Percentiles rank a stretch among this genome's conserved stretches.
These are phyloP conservation scores for Protomyces lactucae-debilis DNA, from an alignment of 1,139 yeast species.

Conservation along the genomic window DNA sequence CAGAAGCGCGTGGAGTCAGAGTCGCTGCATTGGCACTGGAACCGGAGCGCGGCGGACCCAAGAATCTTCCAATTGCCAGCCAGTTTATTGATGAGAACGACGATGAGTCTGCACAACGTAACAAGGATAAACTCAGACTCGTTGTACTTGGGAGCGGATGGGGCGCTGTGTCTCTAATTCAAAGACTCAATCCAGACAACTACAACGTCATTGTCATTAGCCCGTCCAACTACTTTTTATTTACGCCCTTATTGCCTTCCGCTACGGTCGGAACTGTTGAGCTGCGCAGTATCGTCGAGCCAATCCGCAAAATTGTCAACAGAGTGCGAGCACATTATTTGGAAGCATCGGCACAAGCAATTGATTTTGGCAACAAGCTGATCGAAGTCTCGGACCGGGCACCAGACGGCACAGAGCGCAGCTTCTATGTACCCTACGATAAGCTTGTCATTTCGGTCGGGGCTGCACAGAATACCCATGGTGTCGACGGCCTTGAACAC, in stretches of 20 bases:
- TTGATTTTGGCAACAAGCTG: conserved; percentile 64
- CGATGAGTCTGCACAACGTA: conserved; percentile 42
- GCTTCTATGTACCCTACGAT: conserved; percentile 57
- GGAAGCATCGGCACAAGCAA: conserved; percentile 84
- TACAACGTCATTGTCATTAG: conserved; percentile 87
- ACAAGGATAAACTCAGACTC: conserved; percentile 71
- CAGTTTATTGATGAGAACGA: conserved; percentile 54
- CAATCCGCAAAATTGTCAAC: conserved; percentile 56
- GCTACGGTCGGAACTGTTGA: conserved; percentile 93
- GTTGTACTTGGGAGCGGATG: conserved; percentile 92
- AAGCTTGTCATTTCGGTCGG: conserved; percentile 62
- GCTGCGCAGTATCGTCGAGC: conserved; percentile 72
- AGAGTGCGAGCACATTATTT: conserved; percentile 76
- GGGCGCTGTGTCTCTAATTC: conserved; percentile 70
- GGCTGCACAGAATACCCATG: conserved; percentile 59
- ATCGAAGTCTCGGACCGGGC: conserved; percentile 55
- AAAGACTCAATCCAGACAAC: conserved; percentile 75
- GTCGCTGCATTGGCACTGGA: conserved; percentile 50
- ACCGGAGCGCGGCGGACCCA: conserved; percentile 62
- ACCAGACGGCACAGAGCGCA: conserved; percentile 51
- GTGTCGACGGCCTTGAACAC: conserved; percentile 58
- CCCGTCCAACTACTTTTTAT: conserved; percentile 90
- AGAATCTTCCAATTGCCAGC: conserved; percentile 55
- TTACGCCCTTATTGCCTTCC: conserved; percentile 84
- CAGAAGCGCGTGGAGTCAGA: conserved; percentile 41